Base-by-base conservation (phyloP, 352 stramenopile genomes). In the Peronospora destructor region DNA sequence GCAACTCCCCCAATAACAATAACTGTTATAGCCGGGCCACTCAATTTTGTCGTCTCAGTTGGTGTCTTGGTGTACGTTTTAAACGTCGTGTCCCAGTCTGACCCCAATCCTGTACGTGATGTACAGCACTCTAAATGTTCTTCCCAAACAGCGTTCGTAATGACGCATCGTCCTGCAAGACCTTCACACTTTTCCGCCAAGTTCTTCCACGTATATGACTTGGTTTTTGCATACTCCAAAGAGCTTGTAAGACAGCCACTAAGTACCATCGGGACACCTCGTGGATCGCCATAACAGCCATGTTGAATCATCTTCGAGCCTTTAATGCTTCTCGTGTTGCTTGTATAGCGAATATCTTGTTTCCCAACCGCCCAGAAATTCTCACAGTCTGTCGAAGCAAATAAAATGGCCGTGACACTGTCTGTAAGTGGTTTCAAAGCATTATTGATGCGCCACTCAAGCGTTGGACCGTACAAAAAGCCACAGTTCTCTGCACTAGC, bases 1-100 rank as follows among this genome's bases (percentile, higher is more conserved):
- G 58, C 72, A n/a, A 94, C 83, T 38, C 80, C 80, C 25, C 74
- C 80, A 56, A 94, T 87, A 7, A 94, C 83, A 45, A 94, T 91
- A 42, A 21, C 74, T 26, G 71, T 81, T 53, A 94, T 84, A 4
- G 78, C 80, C 1, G 80, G 59, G 2, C 83, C 83, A 38, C 76
- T 79, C 12, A 94, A 56, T 11, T 59, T 72, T 25, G 85, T 79
- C 12, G 68, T 56, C 29, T 69, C 76, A 38, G 66, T 62, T 16
- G 59, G 26, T 14, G 65, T 55, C 44, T 76, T 71, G 16, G 68
- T 77, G 73, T 94, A 94, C 16, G 74, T 57, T 49, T 85, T 63
- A 66, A 71, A 93, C 2, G 56, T 63, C 41, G 66, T 77, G 58
- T 94, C 67, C 83, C 83, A 94, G 59, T 87, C 67, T 11, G 71